Conservation (phyloP, 2,329 filamentous ascomycete genomes). For the Colletotrichum sojae region DNA sequence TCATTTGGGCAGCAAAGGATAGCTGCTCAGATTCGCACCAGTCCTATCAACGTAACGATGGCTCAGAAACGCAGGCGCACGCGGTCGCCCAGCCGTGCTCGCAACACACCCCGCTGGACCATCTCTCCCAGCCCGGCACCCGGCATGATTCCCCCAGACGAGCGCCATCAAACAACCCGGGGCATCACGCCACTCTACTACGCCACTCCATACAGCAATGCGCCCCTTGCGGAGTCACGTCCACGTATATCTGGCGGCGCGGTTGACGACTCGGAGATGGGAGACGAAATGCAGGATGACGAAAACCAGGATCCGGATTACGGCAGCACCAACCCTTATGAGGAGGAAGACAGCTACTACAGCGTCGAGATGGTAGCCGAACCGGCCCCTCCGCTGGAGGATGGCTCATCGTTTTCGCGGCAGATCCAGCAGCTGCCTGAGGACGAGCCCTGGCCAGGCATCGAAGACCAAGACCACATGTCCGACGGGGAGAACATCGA, state of each 20-base stretch:
- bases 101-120: constrained; percentile 71
- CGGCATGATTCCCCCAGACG: constrained; percentile 47
- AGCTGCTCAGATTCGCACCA: constrained; percentile 40
- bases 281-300: constrained; percentile 49
- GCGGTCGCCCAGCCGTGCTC: constrained; percentile 69
- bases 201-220: constrained; percentile 80
- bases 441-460: constrained; percentile 70
- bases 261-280: constrained; percentile 44
- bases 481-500: constrained; percentile 68
- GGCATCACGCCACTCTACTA: constrained; percentile 76
- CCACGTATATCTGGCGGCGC: constrained; percentile 36
- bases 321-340: constrained; percentile 47
- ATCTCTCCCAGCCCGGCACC: constrained; percentile 61
- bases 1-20: constrained; percentile 54
- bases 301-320: constrained; percentile 46
- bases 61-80: constrained; percentile 64
- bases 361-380: constrained; percentile 48
- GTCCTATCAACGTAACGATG: constrained; percentile 46
- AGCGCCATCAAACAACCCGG: constrained; percentile 53
- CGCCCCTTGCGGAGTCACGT: constrained; percentile 60
- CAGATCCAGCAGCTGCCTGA: constrained; percentile 60
- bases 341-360: constrained; percentile 50
- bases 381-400: constrained; percentile 20
- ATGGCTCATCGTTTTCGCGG: constrained; percentile 47
- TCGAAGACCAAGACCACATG: constrained; percentile 64